Evolutionary conservation across 352 stramenopile genomes (phyloP).

Genomic region (Phytophthora rubi): DNA sequence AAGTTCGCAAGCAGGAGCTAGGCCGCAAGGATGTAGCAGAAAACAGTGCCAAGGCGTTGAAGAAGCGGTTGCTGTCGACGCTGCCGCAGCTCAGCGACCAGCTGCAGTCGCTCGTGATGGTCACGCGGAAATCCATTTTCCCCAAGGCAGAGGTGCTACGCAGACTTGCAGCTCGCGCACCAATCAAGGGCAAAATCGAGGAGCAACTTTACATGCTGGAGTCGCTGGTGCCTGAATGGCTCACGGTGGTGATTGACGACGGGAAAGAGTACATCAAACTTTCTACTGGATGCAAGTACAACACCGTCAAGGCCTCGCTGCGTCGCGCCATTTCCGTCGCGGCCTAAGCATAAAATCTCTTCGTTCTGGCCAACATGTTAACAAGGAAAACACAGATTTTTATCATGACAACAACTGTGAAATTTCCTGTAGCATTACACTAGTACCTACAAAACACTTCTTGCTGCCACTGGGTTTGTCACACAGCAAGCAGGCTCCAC

Average conservation of each 20-base stretch:
- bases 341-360: constrained; percentile 9
- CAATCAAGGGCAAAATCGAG: constrained; percentile 63
- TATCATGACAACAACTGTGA: too few relatives aligned
- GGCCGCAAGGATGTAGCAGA: constrained; percentile 44
- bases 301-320: constrained; percentile 64
- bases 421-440: too few relatives aligned
- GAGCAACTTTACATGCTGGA: constrained; percentile 79
- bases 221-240: constrained; percentile 74
- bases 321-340: constrained; percentile 51
- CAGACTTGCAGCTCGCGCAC: constrained; percentile 49
- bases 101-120: constrained; percentile 73
- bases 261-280: constrained; percentile 77
- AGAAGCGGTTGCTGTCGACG: constrained; percentile 58
- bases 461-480: too few relatives aligned
- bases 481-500: too few relatives aligned
- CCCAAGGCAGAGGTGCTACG: constrained; percentile 48
- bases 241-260: constrained; percentile 67
- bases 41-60: constrained; percentile 51
- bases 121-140: constrained; percentile 72
- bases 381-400: not conserved
- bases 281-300: constrained; percentile 67
- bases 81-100: constrained; percentile 80
- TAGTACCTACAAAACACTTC: too few relatives aligned
- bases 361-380: not conserved
- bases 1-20: constrained; percentile 68